Conservation (phyloP, 2,329 filamentous ascomycete genomes). For the Colletotrichum lentis region DNA sequence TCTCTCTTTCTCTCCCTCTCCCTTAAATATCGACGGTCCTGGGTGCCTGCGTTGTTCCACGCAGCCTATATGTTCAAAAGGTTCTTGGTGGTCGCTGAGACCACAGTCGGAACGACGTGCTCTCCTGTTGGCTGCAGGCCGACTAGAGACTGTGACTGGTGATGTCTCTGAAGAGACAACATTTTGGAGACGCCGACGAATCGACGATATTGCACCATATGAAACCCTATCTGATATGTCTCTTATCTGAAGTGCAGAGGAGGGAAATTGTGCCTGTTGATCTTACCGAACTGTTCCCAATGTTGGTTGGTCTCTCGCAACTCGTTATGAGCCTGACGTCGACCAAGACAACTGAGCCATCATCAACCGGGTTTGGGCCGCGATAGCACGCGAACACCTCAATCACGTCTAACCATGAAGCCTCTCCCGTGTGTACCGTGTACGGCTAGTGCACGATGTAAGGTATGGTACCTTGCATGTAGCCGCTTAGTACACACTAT, state of each 20-base stretch:
- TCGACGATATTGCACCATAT: not conserved
- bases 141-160: not conserved
- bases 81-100: not conserved
- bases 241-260: slow-evolving; percentile 1
- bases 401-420: not conserved
- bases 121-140: not conserved
- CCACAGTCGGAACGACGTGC: not conserved
- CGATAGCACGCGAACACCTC: not conserved
- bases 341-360: not conserved
- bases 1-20: not conserved
- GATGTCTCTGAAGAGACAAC: not conserved
- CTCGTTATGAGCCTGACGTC: slow-evolving; percentile 8
- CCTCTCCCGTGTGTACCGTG: not conserved
- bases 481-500: not conserved
- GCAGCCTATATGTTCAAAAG: not conserved
- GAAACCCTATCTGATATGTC: not conserved
- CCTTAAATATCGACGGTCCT: not conserved
- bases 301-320: slow-evolving; percentile 21
- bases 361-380: not conserved
- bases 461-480: slow-evolving; percentile 4
- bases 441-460: not conserved
- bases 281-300: slow-evolving; percentile 12
- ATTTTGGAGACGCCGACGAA: not conserved
- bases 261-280: slow-evolving; percentile 14
- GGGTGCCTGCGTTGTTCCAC: not conserved